These are phyloP conservation scores for Penicillium sclerotiorum DNA, from an alignment of 2,329 filamentous ascomycete species.

Conservation along the genomic window DNA sequence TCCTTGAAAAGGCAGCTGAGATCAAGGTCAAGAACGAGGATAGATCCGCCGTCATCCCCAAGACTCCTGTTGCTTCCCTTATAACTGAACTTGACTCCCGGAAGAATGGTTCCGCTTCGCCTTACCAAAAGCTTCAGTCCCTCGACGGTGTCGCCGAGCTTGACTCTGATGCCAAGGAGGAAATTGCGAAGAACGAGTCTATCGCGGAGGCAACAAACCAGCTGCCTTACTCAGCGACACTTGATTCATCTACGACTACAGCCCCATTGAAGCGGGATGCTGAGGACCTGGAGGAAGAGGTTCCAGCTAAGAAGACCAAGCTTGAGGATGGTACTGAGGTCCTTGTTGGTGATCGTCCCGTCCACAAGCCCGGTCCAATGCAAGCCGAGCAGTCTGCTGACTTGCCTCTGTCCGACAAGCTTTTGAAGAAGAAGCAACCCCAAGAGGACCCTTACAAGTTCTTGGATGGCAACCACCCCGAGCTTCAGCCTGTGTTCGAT, in stretches of 20 bases:
- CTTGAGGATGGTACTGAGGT: constrained; percentile 42
- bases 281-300: constrained; percentile 38
- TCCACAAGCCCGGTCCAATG: constrained; percentile 34
- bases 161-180: constrained; percentile 29
- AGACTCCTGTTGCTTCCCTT: constrained; percentile 41
- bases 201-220: constrained; percentile 39
- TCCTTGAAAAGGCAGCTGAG: constrained; percentile 87
- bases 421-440: constrained; percentile 40
- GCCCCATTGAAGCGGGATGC: constrained; percentile 37
- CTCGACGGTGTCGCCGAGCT: constrained; percentile 44
- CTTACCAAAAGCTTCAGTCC: constrained; percentile 41
- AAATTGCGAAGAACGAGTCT: constrained; percentile 37
- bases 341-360: constrained; percentile 40
- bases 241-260: constrained; percentile 23
- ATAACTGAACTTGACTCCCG: constrained; percentile 38
- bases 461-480: constrained; percentile 70
- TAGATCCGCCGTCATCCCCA: constrained; percentile 37
- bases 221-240: constrained; percentile 35
- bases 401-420: constrained; percentile 19
- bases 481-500: constrained; percentile 73
- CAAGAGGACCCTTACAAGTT: constrained; percentile 95
- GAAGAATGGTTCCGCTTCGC: constrained; percentile 32
- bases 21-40: constrained; percentile 76
- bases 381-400: constrained; percentile 27
- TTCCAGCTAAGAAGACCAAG: constrained; percentile 50